Conservation (phyloP, 495 filamentous ascomycete species). For the Penicillium coprophilum region DNA sequence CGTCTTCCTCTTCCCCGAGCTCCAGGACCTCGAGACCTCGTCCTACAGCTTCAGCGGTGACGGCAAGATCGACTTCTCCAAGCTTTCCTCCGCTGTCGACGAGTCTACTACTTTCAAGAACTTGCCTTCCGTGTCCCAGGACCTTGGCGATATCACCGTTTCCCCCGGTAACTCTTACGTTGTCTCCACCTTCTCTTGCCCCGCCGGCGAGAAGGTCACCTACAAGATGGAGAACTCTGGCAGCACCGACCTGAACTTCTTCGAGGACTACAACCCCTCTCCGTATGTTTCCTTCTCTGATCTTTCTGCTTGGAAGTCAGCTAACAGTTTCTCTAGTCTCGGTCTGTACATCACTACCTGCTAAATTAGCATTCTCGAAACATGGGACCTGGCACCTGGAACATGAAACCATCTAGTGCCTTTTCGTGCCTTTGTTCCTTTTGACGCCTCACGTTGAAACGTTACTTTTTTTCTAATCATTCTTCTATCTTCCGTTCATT, state of each 20-base stretch:
- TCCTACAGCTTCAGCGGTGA: slow-evolving; percentile 57
- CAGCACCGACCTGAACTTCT: slow-evolving; percentile 56
- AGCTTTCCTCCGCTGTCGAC: slow-evolving; percentile 41
- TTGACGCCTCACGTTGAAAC: too few species aligned
- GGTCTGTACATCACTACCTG: slow-evolving; percentile 63
- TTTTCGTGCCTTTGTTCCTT: too few species aligned
- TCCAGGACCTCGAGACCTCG: slow-evolving; percentile 53
- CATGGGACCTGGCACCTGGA: too few species aligned
- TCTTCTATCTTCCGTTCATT: too few species aligned
- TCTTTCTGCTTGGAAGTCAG: background rate
- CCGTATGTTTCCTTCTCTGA: slow-evolving; percentile 38
- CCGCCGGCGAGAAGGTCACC: slow-evolving; percentile 48
- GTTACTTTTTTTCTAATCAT: too few species aligned
- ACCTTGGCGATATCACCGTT: slow-evolving; percentile 50
- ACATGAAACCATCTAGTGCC: too few species aligned
- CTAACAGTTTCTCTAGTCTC: slow-evolving; percentile 41
- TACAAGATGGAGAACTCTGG: slow-evolving; percentile 54
- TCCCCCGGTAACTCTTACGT: slow-evolving; percentile 56
- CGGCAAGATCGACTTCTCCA: slow-evolving; percentile 55
- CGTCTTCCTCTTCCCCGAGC: slow-evolving; percentile 63
- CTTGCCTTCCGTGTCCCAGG: slow-evolving; percentile 42
- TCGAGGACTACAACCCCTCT: slow-evolving; percentile 60
- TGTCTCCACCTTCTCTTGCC: slow-evolving; percentile 56
- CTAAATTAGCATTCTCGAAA: slow-evolving; percentile 26
- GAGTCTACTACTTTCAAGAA: slow-evolving; percentile 52